Evolutionary conservation across 345 rosid genomes (phyloP), one percentile per base, ranked within the genome.

Genomic region (Moricandia moricandioides): DNA sequence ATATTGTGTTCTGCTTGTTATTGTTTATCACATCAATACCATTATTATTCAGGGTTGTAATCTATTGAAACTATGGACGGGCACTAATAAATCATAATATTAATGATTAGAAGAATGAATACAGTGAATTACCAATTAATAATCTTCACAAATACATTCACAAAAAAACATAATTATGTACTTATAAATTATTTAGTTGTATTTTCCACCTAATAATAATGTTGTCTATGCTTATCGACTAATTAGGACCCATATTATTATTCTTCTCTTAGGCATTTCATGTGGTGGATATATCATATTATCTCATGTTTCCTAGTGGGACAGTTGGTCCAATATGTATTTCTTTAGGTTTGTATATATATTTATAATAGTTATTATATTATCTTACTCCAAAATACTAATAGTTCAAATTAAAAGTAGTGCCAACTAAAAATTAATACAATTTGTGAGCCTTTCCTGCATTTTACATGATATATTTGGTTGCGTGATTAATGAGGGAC

Each of bases 201-300:
- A n/a, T 3, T 63, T 57, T 31, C 12, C 13, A 77, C 72, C 76
- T 70, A 71, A 57, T 65, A 65, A 77, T 77, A 77, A 77, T 77
- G 76, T 49, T 71, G 56, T 77, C 67, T 71, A 71, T 77, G 76
- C 58, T 34, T 57, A 58, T 77, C 67, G 72, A 77, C 62, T 76
- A 72, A 56, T 64, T 30, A 77, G 74, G 80, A 77, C 80, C 75
- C 71, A 57, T 77, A 71, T 43, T 65, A 45, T 57, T 65, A 62
- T 77, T 77, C 60, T 58, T 77, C 71, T 70, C 24, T 35, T 56
- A 26, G 45, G 71, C 80, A 77, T 57, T 77, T 77, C 76, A 77
- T 77, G 80, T 77, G 80, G 61, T 77, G 66, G 14, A 37, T 57
- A 27, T 65, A 57, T 56, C 71, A 65, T 35, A 64, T 65, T 0